phyloP scores from a whole-genome alignment of 345 rosid genomes.

The Sonneratia alba region DNA sequence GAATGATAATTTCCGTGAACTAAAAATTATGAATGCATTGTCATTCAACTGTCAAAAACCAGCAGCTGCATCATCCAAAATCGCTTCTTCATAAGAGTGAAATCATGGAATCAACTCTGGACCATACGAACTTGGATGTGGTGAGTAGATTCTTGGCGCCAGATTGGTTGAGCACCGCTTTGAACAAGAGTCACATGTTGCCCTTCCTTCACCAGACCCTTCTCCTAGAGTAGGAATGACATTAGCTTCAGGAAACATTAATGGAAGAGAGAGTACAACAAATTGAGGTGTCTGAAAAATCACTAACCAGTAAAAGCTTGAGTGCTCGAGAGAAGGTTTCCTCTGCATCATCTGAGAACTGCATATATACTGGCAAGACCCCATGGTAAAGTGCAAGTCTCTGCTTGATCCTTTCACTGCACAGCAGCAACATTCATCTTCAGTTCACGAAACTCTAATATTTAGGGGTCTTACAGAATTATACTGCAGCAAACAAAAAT shows the following conservation, averaged over 20 bases:
- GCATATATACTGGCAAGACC: constrained; percentile 72
- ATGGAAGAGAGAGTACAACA: background rate
- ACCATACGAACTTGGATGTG: constrained; percentile 91
- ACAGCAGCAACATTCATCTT: constrained; percentile 6
- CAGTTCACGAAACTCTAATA: background rate
- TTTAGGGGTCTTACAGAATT: background rate
- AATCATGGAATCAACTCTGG: constrained; percentile 29
- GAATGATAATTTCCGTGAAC: background rate
- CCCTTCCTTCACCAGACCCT: constrained; percentile 58
- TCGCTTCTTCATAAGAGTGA: background rate
- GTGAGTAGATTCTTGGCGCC: constrained; percentile 91
- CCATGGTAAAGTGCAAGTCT: constrained; percentile 86
- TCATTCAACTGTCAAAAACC: background rate
- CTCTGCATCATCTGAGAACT: constrained; percentile 77
- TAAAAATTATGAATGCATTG: background rate
- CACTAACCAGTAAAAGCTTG: constrained; percentile 51
- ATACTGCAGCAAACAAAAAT: background rate
- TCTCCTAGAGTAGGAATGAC: constrained; percentile 32
- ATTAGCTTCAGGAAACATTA: background rate
- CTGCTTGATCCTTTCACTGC: constrained; percentile 85
- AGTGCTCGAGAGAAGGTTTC: constrained; percentile 81
- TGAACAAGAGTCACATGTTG: constrained; percentile 77
- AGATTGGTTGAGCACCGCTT: constrained; percentile 91
- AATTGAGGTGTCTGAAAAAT: background rate
- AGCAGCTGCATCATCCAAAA: background rate